A percentile compares a stretch with the other conserved stretches of the same genome.
Evolutionary conservation across 495 filamentous ascomycete genomes (phyloP).

Genomic region (Geoglossum glabrum): DNA sequence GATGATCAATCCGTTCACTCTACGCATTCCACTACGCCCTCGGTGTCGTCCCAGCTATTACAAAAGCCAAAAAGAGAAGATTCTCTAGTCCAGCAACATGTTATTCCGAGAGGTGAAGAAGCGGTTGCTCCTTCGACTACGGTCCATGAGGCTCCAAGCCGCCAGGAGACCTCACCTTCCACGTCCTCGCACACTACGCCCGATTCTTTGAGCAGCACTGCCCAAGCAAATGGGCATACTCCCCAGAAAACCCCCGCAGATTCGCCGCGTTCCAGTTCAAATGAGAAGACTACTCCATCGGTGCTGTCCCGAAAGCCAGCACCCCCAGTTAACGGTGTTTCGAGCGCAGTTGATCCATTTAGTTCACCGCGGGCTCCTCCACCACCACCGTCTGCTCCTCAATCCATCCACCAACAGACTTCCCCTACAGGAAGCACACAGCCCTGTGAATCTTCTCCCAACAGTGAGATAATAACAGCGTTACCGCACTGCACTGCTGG

Average conservation of each 20-base stretch:
- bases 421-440: conserved; percentile 27
- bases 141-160: neutral
- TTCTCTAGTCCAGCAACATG: neutral
- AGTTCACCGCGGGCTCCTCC: no score
- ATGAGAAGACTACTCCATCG: neutral
- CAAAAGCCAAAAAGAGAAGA: neutral
- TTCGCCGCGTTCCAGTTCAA: neutral
- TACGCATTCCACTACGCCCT: neutral
- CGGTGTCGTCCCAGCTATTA: neutral
- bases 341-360: conserved; percentile 4
- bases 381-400: conserved; percentile 29
- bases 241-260: conserved; percentile 6
- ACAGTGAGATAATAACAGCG: conserved; percentile 23
- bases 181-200: conserved; percentile 7
- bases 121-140: neutral
- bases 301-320: neutral
- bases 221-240: conserved; percentile 1
- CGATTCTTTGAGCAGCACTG: conserved; percentile 12
- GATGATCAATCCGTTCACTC: neutral
- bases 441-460: conserved; percentile 15
- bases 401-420: conserved; percentile 30
- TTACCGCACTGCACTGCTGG: conserved; percentile 52
- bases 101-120: neutral
- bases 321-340: neutral
- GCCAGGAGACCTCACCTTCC: conserved; percentile 7